Conservation (phyloP, 441 rosid genomes). For the Pelargonium myrrhifolium region DNA sequence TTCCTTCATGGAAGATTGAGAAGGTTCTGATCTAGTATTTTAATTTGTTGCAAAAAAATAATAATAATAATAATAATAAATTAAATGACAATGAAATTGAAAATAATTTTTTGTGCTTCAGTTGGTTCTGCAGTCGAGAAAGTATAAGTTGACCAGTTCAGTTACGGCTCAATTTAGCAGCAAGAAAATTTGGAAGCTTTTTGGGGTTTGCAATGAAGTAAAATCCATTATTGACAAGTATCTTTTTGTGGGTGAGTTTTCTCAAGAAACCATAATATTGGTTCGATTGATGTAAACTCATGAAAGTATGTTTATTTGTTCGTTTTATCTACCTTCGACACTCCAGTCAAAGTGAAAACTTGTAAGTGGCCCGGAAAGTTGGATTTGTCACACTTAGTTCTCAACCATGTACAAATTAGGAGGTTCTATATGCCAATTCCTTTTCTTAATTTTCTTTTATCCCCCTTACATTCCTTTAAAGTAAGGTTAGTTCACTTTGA, state of each 20-base stretch:
- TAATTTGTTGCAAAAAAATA: background rate
- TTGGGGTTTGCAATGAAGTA: background rate
- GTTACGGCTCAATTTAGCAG: background rate
- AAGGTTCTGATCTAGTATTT: background rate
- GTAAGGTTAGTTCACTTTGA: too few species aligned
- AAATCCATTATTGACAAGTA: background rate
- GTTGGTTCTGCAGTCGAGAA: background rate
- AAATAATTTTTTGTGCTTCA: background rate
- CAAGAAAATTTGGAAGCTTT: background rate
- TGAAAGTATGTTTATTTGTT: too few species aligned
- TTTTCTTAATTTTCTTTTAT: too few species aligned
- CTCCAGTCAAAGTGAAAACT: too few species aligned
- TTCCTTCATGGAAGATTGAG: background rate
- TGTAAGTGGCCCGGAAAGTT: too few species aligned
- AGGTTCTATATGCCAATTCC: too few species aligned
- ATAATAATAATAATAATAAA: too few species aligned
- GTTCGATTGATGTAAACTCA: background rate
- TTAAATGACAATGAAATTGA: background rate
- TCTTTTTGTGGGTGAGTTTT: constrained; percentile 1
- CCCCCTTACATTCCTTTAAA: too few species aligned
- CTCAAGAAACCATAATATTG: background rate
- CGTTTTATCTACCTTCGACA: too few species aligned
- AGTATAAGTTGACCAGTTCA: background rate
- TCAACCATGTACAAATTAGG: too few species aligned
- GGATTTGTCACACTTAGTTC: too few species aligned